A percentile compares a stretch with the other conserved stretches of the same genome.
Evolutionary conservation across 768 basidiomycete genomes (phyloP).

Genomic region (Hortiboletus campestris): DNA sequence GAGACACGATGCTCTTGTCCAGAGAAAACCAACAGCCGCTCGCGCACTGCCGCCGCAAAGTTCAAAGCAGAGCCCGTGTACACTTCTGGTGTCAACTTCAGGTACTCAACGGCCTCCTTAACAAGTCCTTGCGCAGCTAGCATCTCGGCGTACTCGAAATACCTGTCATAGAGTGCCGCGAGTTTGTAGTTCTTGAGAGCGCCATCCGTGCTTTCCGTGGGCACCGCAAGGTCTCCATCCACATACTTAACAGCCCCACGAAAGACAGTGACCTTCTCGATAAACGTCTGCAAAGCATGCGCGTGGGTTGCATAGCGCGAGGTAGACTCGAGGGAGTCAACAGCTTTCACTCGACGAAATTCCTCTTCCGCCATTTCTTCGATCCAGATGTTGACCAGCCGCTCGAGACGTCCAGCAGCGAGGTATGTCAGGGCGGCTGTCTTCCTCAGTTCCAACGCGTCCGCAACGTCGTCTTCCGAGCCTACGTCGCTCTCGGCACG

Average conservation of each 20-base stretch:
- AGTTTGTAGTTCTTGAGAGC: conserved; percentile 72
- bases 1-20: conserved; percentile 23
- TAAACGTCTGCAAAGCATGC: conserved; percentile 84
- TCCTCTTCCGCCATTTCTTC: conserved; percentile 91
- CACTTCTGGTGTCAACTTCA: conserved; percentile 73
- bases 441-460: conserved; percentile 57
- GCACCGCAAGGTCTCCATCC: conserved; percentile 61
- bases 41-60: conserved; percentile 43
- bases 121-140: conserved; percentile 89
- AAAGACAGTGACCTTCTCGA: conserved; percentile 97
- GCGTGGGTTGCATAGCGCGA: conserved; percentile 79
- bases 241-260: conserved; percentile 78
- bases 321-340: conserved; percentile 38
- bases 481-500: conserved; percentile 48
- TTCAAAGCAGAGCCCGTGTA: conserved; percentile 63
- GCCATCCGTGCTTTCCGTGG: conserved; percentile 38
- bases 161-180: conserved; percentile 83
- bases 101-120: conserved; percentile 74
- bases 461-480: conserved; percentile 35
- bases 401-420: conserved; percentile 85
- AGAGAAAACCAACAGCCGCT: conserved; percentile 44
- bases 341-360: conserved; percentile 41
- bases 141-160: conserved; percentile 94
- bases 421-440: conserved; percentile 93
- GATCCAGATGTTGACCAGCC: conserved; percentile 86